Base-by-base conservation (phyloP, 352 stramenopile species). In the Globisporangium megalacanthum region DNA sequence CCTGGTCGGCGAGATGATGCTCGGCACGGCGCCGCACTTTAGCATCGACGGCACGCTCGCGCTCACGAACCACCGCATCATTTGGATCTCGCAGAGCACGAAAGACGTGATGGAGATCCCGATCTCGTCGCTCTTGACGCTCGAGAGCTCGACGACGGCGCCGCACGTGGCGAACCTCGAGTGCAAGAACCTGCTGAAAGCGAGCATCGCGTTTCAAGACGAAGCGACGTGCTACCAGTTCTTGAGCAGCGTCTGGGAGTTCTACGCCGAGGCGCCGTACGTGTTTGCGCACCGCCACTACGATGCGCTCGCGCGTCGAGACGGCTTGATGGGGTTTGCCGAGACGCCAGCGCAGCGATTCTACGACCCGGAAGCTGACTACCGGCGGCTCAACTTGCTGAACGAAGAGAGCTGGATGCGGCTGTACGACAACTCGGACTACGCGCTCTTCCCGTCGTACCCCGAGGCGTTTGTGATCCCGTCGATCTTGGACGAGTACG, bases 361-460 rank as follows among this genome's bases (percentile, higher is more conserved):
- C 22, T 95, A 92, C 59, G 64, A 92, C 29, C 71, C 83, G 11
- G 76, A 91, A 35, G 69, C 84, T 14, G 88, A 97, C 56, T 96
- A 94, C 61, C 66, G 81, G 17, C 66, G 88, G 2, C 59, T 95
- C 19, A 86, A 84, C 33, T 50, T 96, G n/a, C 60, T 96, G 42
- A 74, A 86, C 35, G 77, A 92, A 62, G 76, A 88, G 37, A 83
- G 71, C 49, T 93, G 79, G 77, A 92, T 94, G 81, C 77, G 75
- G 20, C 55, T 95, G 36, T 86, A 89, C 36, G 83, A 96, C 65
- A 95, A 96, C 54, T 84, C 77, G 6, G 76, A 88, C 50, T 98
- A 95, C 62, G 71, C 66, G 3, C 70, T 98, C 33, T 98, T 96
- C 60, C 79, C 89, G 14, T 97, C 94, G 25, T 99, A 99, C 68